Evolutionary conservation across 352 stramenopile genomes (phyloP).

Genomic region (Pythium brassicae): DNA sequence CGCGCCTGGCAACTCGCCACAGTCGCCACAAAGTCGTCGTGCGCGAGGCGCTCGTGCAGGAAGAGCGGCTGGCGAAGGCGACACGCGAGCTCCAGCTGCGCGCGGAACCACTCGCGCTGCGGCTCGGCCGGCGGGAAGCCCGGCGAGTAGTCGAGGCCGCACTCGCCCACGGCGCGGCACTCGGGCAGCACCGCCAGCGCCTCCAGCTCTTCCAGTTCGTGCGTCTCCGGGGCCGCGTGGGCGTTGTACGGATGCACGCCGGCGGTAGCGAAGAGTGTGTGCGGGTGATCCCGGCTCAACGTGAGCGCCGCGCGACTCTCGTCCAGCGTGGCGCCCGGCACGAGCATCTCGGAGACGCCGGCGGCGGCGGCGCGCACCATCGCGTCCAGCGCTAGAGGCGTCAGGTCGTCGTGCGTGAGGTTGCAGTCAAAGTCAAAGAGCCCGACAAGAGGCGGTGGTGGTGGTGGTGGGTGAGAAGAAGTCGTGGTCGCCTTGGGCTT

Average conservation of each 20-base stretch:
- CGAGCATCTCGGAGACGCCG: background rate
- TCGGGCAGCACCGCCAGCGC: slow-evolving; percentile 45
- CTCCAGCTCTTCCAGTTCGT: slow-evolving; percentile 28
- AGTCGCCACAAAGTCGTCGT: slow-evolving; percentile 49
- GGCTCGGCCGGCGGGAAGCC: slow-evolving; percentile 90
- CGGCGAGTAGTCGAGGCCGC: slow-evolving; percentile 95
- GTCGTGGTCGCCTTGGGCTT: too few species aligned
- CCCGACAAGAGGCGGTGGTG: too few species aligned
- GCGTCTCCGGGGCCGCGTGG: slow-evolving; percentile 46
- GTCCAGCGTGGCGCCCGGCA: background rate
- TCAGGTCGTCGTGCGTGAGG: too few species aligned
- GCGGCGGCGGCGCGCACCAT: too few species aligned
- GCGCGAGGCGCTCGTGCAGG: slow-evolving; percentile 85
- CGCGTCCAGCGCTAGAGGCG: too few species aligned
- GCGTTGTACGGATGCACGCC: slow-evolving; percentile 94
- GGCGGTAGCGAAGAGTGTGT: slow-evolving; percentile 89
- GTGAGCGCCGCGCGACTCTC: slow-evolving; percentile 18
- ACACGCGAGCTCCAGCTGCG: slow-evolving; percentile 87
- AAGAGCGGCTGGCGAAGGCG: slow-evolving; percentile 90
- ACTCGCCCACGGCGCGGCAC: slow-evolving; percentile 94
- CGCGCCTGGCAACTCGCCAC: slow-evolving; percentile 27
- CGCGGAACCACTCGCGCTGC: slow-evolving; percentile 84
- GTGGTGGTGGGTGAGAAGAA: too few species aligned
- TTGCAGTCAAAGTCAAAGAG: too few species aligned
- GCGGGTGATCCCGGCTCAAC: too few species aligned